A percentile compares a stretch with the other conserved stretches of the same genome.
Conservation (phyloP, 176 grass and related monocot species). For the Avena sativa region DNA sequence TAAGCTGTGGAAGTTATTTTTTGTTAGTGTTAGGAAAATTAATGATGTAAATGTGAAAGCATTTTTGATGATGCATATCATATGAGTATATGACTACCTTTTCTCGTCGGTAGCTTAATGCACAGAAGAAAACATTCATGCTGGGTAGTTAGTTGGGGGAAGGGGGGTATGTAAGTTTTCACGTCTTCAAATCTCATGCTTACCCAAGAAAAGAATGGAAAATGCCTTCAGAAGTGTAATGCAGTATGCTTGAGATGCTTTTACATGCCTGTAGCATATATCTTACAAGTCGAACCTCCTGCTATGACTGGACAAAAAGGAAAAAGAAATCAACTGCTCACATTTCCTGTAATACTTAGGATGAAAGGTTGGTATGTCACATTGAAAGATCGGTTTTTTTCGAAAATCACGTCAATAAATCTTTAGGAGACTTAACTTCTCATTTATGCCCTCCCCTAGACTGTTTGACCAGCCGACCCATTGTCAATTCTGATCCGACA, state of each 20-base stretch:
- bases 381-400: background rate
- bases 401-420: background rate
- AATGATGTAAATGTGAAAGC: background rate
- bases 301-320: background rate
- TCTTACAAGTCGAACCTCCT: constrained; percentile 11
- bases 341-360: constrained; percentile 21
- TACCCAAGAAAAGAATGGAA: background rate
- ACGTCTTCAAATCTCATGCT: background rate
- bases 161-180: background rate
- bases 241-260: constrained; percentile 10
- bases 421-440: background rate
- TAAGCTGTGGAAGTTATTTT: background rate
- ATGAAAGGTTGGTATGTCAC: background rate
- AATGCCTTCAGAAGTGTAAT: background rate
- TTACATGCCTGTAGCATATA: background rate
- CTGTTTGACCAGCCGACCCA: background rate
- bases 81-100: background rate
- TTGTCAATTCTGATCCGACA: background rate
- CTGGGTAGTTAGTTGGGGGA: no score
- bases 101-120: background rate
- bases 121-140: background rate
- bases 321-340: background rate
- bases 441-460: background rate
- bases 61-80: background rate
- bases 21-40: background rate